Conservation (phyloP, 768 basidiomycete genomes). For the Hericium rajendrae region DNA sequence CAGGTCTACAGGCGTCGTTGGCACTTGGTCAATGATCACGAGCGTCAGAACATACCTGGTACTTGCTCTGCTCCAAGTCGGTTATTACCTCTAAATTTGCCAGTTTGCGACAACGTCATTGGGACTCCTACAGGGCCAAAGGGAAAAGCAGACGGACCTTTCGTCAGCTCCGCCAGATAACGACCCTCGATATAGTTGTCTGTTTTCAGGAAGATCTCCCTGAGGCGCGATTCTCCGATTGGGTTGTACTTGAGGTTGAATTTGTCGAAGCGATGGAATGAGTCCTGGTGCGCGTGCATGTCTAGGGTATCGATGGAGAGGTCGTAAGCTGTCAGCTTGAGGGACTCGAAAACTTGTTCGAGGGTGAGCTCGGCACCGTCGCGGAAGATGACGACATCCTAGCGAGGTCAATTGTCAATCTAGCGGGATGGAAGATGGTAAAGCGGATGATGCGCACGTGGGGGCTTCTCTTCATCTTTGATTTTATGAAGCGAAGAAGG, state of each 20-base stretch:
- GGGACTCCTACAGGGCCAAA: not conserved
- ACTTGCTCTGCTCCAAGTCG: slow-evolving; percentile 98
- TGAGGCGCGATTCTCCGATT: slow-evolving; percentile 85
- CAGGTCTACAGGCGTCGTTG: slow-evolving; percentile 49
- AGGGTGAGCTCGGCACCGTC: slow-evolving; percentile 85
- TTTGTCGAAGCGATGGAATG: slow-evolving; percentile 97
- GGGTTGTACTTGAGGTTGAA: slow-evolving; percentile 98
- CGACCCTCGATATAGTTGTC: slow-evolving; percentile 90
- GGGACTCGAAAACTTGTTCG: slow-evolving; percentile 90
- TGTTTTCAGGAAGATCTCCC: slow-evolving; percentile 98
- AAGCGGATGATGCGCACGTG: slow-evolving; percentile 38
- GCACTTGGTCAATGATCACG: not conserved
- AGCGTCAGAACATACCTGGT: slow-evolving; percentile 52
- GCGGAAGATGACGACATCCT: slow-evolving; percentile 95
- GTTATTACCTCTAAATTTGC: slow-evolving; percentile 73
- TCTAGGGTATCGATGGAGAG: slow-evolving; percentile 97
- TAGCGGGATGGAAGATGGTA: not conserved
- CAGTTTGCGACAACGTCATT: not conserved
- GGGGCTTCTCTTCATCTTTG: slow-evolving; percentile 89
- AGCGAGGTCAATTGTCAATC: not conserved
- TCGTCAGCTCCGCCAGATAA: slow-evolving; percentile 91
- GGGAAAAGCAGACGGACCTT: slow-evolving; percentile 38
- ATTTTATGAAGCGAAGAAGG: slow-evolving; percentile 94
- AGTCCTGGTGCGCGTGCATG: slow-evolving; percentile 98
- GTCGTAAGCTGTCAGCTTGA: slow-evolving; percentile 93